Base-by-base conservation (phyloP, 805 yeast species). In the Pichia sporocuriosa region DNA sequence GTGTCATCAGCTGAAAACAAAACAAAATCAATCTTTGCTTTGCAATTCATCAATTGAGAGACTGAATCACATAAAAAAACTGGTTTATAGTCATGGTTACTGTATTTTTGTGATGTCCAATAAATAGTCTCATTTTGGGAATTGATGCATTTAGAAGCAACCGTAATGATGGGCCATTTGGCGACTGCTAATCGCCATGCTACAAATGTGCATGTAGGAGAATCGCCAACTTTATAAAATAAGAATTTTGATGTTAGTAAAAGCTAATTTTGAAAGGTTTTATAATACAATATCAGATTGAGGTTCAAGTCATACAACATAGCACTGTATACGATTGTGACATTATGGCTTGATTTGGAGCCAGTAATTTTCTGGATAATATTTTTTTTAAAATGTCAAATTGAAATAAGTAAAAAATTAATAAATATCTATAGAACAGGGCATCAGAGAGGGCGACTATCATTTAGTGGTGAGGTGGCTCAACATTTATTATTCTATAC, bases 121-220 rank as follows among this genome's bases (percentile, higher is more conserved):
- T 33, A 36, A 11, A 47, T 32, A 13, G 5, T 24, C 6, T 32
- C 30, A 21, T 39, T 35, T 8, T 23, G n/a, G 21, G 21, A 9
- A 7, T 4, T 37, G 12, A 39, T 21, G 15, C 25, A 25, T 24
- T 36, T 31, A 4, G 45, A 34, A 3, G 45, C 37, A 8, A 52
- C 55, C 20, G 51, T 47, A 0, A 48, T 40, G 7, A 55, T 51
- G 2, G 35, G 19, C 27, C 52, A 53, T 1, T 45, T 32, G 1
- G 33, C 46, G 16, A 43, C 39, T 0, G 62, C 51, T 24, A 60
- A 38, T 31, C 60, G 51, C 63, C 63, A 60, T 6, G 58, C 41
- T 7, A 60, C 37, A 42, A 55, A 59, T 21, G 52, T 39, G 29
- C 63, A 53, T 13, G 57, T 47, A 2, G 63, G 55, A 5, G 60